These are phyloP conservation scores for Pythium insidiosum DNA, from an alignment of 352 stramenopile genomes.

Conservation along the genomic window DNA sequence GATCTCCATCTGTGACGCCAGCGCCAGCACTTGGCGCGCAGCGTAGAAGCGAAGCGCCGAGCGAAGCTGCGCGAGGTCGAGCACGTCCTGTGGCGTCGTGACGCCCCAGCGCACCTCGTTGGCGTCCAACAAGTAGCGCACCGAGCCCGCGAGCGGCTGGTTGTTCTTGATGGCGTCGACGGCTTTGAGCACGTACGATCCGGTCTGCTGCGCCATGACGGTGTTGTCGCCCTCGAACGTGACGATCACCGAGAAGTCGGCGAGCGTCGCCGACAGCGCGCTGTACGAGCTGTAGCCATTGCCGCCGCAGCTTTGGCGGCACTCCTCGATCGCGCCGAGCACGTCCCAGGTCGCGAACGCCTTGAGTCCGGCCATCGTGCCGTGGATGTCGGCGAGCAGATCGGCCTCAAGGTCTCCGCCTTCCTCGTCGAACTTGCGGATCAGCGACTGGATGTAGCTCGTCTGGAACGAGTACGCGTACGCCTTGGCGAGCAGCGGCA, in stretches of 20 bases:
- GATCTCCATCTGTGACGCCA: conserved; percentile 27
- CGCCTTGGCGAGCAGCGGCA: conserved; percentile 85
- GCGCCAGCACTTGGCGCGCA: conserved; percentile 30
- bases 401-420: conserved; percentile 55
- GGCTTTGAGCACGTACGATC: conserved; percentile 53
- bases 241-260: conserved; percentile 93
- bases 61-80: conserved; percentile 19
- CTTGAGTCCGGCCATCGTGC: conserved; percentile 92
- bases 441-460: conserved; percentile 63
- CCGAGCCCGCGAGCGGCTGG: conserved; percentile 45
- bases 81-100: conserved; percentile 19
- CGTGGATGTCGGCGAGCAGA: conserved; percentile 90
- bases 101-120: conserved; percentile 27
- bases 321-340: conserved; percentile 89
- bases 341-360: conserved; percentile 90
- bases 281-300: conserved; percentile 91
- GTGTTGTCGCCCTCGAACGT: conserved; percentile 97
- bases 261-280: conserved; percentile 85
- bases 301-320: conserved; percentile 92
- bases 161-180: conserved; percentile 43
- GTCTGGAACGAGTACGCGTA: conserved; percentile 92
- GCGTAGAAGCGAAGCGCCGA: conserved; percentile 49
- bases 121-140: conserved; percentile 37
- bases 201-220: conserved; percentile 93
- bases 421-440: conserved; percentile 82